These are phyloP conservation scores for Rhynchosporium agropyri DNA, from an alignment of 2,329 filamentous ascomycete genomes.

Conservation along the genomic window DNA sequence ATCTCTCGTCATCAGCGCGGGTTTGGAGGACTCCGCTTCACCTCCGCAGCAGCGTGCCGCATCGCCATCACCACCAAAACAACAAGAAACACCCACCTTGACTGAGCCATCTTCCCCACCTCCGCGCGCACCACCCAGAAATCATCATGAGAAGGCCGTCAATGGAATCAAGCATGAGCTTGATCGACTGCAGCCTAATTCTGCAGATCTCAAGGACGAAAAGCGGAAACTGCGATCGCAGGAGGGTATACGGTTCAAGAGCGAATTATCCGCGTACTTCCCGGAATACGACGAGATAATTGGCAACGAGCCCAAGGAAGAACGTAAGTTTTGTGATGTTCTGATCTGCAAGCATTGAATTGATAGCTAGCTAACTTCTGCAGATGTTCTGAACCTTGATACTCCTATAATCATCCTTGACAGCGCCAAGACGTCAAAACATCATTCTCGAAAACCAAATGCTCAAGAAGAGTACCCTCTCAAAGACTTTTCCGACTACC, in stretches of 20 bases:
- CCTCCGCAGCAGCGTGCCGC: constrained; percentile 26
- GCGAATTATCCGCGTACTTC: constrained; percentile 88
- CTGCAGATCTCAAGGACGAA: constrained; percentile 55
- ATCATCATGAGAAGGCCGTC: constrained; percentile 59
- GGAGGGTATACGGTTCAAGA: constrained; percentile 84
- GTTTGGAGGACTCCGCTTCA: constrained; percentile 23
- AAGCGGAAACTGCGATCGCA: constrained; percentile 83
- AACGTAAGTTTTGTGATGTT: constrained; percentile 58
- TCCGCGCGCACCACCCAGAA: constrained; percentile 37
- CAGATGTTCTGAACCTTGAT: constrained; percentile 73
- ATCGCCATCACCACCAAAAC: constrained; percentile 26
- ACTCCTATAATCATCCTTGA: constrained; percentile 75
- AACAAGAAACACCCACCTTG: constrained; percentile 26
- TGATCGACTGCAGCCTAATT: constrained; percentile 54
- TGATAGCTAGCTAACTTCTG: constrained; percentile 34
- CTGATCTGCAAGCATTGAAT: constrained; percentile 14
- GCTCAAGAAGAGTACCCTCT: constrained; percentile 45
- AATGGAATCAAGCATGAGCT: constrained; percentile 66
- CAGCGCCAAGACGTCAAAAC: constrained; percentile 43
- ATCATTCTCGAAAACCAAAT: constrained; percentile 30
- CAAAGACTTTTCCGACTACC: constrained; percentile 56
- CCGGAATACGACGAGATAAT: constrained; percentile 94
- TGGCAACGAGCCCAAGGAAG: constrained; percentile 77
- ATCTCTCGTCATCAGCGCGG: constrained; percentile 30
- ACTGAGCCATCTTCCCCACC: constrained; percentile 33